Evolutionary conservation across 73 alveolate species (phyloP), one percentile per base, ranked within the genome.

Genomic region (Urostyla sp.): DNA sequence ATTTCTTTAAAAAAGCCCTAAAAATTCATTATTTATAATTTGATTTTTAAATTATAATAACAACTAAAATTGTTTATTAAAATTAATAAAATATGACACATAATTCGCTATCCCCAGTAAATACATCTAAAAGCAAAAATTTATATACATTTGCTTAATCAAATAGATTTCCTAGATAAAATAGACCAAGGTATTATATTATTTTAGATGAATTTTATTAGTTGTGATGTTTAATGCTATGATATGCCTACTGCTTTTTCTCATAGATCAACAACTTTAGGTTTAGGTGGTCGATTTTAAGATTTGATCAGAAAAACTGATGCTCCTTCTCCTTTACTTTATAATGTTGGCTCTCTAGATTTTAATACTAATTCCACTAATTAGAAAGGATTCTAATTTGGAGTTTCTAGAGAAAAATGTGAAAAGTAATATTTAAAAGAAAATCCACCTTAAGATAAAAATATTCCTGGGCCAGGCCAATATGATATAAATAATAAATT

Each of bases 401-500:
- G 83, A 2, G 49, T 69, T 56, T 69, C 83, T 2, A 69, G 83
- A 49, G 83, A 69, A 37, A 69, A 48, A 49, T 69, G 16, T 49
- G 69, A 56, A 11, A 69, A 69, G 32, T 67, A 46, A 45, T 28
- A 26, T 7, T 3, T 28, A 28, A 69, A 69, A 37, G 83, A 69
- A 24, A 49, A 69, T 28, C 83, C 69, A 0, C 49, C 72, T 26
- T 48, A 3, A 3, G 83, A 69, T 69, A 2, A 34, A 3, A 48
- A 37, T 16, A 69, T 69, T 5, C 83, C 83, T 6, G 83, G 83
- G 27, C 83, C 83, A 3, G 83, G 83, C 2, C 2, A 49, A 5
- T 69, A 69, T 48, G 38, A 44, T 48, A 43, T 69, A 28, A 49
- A 69, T 31, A 20, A 1, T 4, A 18, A 44, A 10, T 69, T 30